These are phyloP conservation scores for Triticum turgidum DNA, from an alignment of 176 grass and related monocot species.

Conservation along the genomic window DNA sequence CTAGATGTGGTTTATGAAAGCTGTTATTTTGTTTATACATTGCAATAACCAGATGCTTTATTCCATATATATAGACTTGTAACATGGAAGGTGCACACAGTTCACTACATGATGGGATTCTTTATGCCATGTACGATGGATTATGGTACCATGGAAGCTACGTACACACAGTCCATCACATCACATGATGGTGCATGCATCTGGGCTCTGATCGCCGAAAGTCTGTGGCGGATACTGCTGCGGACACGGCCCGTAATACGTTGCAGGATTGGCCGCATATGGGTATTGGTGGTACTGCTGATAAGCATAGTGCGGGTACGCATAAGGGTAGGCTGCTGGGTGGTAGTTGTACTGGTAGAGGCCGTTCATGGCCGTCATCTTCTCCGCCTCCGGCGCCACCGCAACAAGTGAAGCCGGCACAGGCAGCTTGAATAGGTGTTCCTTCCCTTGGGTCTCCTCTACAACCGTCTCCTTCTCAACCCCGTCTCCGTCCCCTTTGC, in stretches of 20 bases:
- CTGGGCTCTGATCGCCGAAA: constrained; percentile 36
- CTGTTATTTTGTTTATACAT: background rate
- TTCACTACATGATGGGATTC: background rate
- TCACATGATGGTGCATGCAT: constrained; percentile 29
- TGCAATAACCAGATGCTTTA: background rate
- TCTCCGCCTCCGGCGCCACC: constrained; percentile 20
- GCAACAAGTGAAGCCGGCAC: background rate
- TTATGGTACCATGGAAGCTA: background rate
- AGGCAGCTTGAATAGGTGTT: background rate
- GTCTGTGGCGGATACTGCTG: background rate
- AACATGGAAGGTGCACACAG: background rate
- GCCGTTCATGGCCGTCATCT: background rate
- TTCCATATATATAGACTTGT: background rate
- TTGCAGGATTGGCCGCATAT: background rate
- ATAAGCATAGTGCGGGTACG: background rate
- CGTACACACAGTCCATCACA: background rate
- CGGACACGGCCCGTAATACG: background rate
- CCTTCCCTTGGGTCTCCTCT: background rate
- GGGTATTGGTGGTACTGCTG: background rate
- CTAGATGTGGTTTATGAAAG: too few relatives aligned
- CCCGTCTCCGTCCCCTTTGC: background rate
- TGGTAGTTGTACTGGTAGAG: background rate
- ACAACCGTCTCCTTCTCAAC: background rate
- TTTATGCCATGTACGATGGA: background rate
- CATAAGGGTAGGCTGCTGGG: background rate